Percentiles rank a stretch among this genome's conserved stretches.
Evolutionary conservation across 1,139 yeast genomes (phyloP).

Genomic region (Geotrichum histeridarum): DNA sequence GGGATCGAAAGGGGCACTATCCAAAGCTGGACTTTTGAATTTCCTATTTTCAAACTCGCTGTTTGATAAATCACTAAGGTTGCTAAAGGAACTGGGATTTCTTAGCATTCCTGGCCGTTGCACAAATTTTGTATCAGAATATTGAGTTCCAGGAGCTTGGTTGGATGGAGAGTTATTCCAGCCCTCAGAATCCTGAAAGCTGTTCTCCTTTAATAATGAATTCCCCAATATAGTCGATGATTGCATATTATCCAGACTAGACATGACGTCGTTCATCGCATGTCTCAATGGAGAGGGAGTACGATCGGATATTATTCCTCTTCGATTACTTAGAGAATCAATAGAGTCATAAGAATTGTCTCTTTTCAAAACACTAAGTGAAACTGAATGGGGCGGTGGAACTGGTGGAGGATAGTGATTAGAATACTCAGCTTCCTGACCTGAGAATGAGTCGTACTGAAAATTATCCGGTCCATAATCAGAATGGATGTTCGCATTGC

Average conservation of each 20-base stretch:
- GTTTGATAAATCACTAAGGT: background rate
- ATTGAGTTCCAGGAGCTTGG: background rate
- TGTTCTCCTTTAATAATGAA: slow-evolving; percentile 1
- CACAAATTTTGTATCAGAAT: background rate
- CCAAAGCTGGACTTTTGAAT: slow-evolving; percentile 9
- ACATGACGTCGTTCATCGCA: slow-evolving; percentile 38
- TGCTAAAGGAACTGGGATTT: background rate
- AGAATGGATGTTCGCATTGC: too few relatives aligned
- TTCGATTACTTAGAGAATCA: slow-evolving; percentile 39
- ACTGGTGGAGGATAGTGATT: slow-evolving; percentile 26
- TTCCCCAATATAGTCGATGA: background rate
- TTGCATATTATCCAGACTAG: slow-evolving; percentile 31
- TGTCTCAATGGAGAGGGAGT: slow-evolving; percentile 51
- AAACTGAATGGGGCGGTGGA: slow-evolving; percentile 32
- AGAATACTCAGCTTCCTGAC: too few relatives aligned
- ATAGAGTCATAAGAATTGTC: slow-evolving; percentile 45
- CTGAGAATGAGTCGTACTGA: too few relatives aligned
- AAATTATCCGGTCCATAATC: too few relatives aligned
- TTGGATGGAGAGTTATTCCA: too few relatives aligned
- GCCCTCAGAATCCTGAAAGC: background rate
- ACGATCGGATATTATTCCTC: slow-evolving; percentile 28
- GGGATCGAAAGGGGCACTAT: slow-evolving; percentile 31
- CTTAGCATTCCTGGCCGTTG: background rate
- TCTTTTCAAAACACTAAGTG: slow-evolving; percentile 10
- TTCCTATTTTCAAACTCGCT: background rate